Conservation (phyloP, 768 basidiomycete genomes). For the Omphalotus guepiniiformis region DNA sequence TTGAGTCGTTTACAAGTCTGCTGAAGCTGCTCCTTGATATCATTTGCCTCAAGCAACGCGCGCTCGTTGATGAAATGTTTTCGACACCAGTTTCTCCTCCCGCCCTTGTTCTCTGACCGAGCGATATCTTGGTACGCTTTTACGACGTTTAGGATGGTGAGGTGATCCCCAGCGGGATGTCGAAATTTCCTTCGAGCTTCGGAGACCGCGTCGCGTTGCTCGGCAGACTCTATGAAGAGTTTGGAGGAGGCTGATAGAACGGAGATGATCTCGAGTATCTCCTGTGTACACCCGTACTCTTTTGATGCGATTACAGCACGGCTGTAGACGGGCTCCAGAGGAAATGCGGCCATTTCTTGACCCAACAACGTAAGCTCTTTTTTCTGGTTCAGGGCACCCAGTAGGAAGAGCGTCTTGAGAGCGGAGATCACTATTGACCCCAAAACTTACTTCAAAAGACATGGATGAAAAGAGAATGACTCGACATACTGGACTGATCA, state of each 20-base stretch:
- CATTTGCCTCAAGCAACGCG: conserved; percentile 70
- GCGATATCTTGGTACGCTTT: conserved; percentile 75
- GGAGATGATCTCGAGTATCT: conserved; percentile 83
- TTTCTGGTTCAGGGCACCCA: conserved; percentile 71
- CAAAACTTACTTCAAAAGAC: no score
- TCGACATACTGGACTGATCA: conserved; percentile 61
- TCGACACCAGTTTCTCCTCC: conserved; percentile 73
- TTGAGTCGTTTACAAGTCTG: conserved; percentile 55
- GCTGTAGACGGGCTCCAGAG: conserved; percentile 83
- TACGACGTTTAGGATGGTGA: conserved; percentile 84
- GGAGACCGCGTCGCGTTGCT: conserved; percentile 67
- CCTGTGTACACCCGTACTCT: conserved; percentile 64
- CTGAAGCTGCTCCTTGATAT: conserved; percentile 77
- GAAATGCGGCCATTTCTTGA: conserved; percentile 83
- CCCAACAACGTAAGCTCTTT: conserved; percentile 70
- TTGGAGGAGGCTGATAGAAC: conserved; percentile 78
- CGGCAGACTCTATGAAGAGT: conserved; percentile 73
- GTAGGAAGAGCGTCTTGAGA: conserved; percentile 67
- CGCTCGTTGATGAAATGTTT: conserved; percentile 81
- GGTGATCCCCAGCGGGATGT: conserved; percentile 85
- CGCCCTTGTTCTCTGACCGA: conserved; percentile 39
- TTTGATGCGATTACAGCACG: conserved; percentile 78
- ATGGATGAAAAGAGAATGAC: no score
- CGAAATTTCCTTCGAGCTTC: conserved; percentile 75
- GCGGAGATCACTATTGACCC: conserved; percentile 54